These are phyloP conservation scores for Auxenochlorella pyrenoidosa DNA, from an alignment of 139 green algal species.

Conservation along the genomic window DNA sequence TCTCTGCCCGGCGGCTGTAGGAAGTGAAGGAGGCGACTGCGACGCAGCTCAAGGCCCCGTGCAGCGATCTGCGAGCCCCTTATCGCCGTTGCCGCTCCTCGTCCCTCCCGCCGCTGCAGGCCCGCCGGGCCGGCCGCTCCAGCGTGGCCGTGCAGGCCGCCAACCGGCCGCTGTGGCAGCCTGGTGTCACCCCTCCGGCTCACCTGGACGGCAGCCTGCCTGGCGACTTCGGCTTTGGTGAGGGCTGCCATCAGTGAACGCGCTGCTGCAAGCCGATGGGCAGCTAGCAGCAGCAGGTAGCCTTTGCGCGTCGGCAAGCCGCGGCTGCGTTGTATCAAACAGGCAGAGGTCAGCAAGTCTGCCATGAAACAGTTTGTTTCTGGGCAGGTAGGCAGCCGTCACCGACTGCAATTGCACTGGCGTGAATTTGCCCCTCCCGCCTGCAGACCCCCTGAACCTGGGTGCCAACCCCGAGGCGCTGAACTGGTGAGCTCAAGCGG, in stretches of 20 bases:
- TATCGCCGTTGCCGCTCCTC: background rate
- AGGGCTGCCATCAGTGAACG: constrained; percentile 14
- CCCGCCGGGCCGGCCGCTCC: constrained; percentile 12
- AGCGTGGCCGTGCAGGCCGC: constrained; percentile 34
- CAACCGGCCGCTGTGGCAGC: constrained; percentile 48
- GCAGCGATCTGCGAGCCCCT: too few species aligned
- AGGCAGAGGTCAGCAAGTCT: too few species aligned
- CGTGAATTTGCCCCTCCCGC: background rate
- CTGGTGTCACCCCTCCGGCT: constrained; percentile 48
- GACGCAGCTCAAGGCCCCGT: too few species aligned
- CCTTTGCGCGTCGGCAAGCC: too few species aligned
- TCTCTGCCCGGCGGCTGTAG: too few species aligned
- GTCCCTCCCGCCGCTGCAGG: constrained; percentile 3
- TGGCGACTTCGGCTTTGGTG: constrained; percentile 43
- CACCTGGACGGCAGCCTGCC: constrained; percentile 62
- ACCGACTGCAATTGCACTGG: background rate
- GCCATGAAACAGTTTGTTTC: too few species aligned
- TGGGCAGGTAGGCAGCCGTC: background rate
- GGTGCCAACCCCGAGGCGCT: constrained; percentile 81
- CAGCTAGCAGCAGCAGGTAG: too few species aligned
- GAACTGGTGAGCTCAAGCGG: constrained; percentile 62
- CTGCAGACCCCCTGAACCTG: constrained; percentile 86
- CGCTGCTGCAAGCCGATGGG: too few species aligned
- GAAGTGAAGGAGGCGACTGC: too few species aligned
- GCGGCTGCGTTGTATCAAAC: too few species aligned